Evolutionary conservation across 176 grass and related monocot species (phyloP).

Genomic region (Oryza nivara): DNA sequence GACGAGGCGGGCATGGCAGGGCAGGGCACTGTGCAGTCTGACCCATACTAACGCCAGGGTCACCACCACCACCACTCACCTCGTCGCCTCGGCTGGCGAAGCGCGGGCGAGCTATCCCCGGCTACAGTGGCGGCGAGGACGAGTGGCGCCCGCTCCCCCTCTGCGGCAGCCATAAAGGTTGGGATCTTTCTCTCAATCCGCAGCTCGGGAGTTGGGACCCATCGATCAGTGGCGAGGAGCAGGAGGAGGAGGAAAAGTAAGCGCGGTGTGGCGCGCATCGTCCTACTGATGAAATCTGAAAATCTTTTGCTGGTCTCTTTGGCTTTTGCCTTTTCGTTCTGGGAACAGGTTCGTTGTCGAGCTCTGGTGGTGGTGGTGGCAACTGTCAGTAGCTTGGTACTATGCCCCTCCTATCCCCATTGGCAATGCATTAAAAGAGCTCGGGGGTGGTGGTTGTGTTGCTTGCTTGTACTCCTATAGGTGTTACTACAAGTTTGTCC

Average conservation of each 20-base stretch:
- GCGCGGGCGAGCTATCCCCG: background rate
- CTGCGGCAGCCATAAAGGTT: constrained; percentile 45
- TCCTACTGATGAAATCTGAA: constrained; percentile 44
- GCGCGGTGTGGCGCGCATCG: background rate
- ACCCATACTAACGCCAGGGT: background rate
- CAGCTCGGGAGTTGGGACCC: constrained; percentile 33
- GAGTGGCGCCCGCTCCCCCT: constrained; percentile 31
- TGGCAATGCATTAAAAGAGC: constrained; percentile 57
- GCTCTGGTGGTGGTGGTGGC: constrained; percentile 28
- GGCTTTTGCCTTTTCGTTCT: constrained; percentile 41
- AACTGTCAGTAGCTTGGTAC: constrained; percentile 48
- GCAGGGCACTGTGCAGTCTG: constrained; percentile 45
- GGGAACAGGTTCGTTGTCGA: constrained; percentile 45
- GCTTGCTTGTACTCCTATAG: constrained; percentile 52
- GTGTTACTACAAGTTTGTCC: constrained; percentile 36
- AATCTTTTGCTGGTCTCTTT: constrained; percentile 48
- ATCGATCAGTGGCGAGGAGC: background rate
- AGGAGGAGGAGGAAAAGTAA: constrained; percentile 23
- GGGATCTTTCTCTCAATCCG: constrained; percentile 53
- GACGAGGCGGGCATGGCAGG: constrained; percentile 11
- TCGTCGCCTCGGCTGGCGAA: background rate
- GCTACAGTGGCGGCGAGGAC: constrained; percentile 53
- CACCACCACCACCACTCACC: constrained; percentile 6
- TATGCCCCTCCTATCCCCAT: constrained; percentile 35
- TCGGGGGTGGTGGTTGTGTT: constrained; percentile 46